Evolutionary conservation across 192 early-diverging fungal genomes (phyloP).

Genomic region (Haplosporangium gracile): DNA sequence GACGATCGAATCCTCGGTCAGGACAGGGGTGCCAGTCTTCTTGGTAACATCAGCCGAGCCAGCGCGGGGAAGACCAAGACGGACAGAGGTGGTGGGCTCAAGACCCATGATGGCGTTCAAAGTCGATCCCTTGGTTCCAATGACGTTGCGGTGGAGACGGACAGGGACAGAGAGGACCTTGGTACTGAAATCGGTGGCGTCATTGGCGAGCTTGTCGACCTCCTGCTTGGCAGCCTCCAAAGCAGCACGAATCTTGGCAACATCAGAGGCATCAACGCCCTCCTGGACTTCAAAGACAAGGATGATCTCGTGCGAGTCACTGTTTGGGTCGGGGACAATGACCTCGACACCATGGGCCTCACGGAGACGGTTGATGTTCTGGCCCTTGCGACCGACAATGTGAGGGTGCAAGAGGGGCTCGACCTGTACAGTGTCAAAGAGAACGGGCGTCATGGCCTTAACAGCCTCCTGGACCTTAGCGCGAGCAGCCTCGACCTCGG

Average conservation of each 20-base stretch:
- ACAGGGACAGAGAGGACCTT: constrained; percentile 72
- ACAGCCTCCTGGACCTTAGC: constrained; percentile 67
- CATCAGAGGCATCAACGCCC: constrained; percentile 51
- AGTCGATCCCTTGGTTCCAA: constrained; percentile 80
- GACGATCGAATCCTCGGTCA: constrained; percentile 77
- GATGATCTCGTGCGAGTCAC: constrained; percentile 80
- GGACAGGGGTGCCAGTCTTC: constrained; percentile 52
- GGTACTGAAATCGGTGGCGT: constrained; percentile 76
- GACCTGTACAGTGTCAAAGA: constrained; percentile 63
- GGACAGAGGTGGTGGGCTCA: constrained; percentile 76
- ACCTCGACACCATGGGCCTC: constrained; percentile 77
- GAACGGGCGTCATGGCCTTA: constrained; percentile 62
- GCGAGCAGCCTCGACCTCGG: constrained; percentile 74
- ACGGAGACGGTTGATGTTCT: constrained; percentile 75
- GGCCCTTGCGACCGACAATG: constrained; percentile 73
- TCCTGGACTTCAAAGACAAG: constrained; percentile 80
- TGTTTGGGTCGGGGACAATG: constrained; percentile 79
- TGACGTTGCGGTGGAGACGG: constrained; percentile 83
- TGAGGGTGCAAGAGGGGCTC: constrained; percentile 83
- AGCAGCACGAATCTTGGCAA: constrained; percentile 61
- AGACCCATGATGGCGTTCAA: constrained; percentile 79
- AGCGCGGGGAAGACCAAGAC: constrained; percentile 69
- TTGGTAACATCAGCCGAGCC: constrained; percentile 62
- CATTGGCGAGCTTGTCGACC: constrained; percentile 71
- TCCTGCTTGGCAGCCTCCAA: constrained; percentile 74